These are phyloP conservation scores for Colletotrichum filicis DNA, from an alignment of 2,329 filamentous ascomycete species.

Conservation along the genomic window DNA sequence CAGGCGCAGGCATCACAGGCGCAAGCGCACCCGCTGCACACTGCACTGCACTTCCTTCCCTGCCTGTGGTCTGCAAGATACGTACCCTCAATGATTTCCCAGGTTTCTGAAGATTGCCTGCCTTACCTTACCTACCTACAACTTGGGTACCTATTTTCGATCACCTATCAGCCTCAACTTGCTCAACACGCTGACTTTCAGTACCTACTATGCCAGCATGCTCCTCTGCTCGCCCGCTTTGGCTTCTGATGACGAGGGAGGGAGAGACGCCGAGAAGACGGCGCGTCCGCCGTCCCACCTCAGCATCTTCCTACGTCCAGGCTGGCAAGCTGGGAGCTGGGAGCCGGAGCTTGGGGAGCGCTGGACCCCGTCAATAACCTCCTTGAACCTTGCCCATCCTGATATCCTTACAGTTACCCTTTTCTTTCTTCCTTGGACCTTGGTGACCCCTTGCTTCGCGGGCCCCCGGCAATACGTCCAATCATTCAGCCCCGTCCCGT, in stretches of 20 bases:
- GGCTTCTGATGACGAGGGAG: slow-evolving; percentile 7
- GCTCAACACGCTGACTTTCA: not conserved
- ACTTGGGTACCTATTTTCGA: not conserved
- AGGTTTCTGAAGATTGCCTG: not conserved
- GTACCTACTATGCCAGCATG: no score
- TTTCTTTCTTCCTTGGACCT: not conserved
- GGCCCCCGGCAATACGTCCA: not conserved
- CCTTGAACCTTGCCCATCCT: slow-evolving; percentile 10
- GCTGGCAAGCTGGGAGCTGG: not conserved
- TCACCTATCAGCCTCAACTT: not conserved
- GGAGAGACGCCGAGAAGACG: slow-evolving; percentile 27
- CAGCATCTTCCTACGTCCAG: not conserved
- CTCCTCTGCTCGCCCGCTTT: not conserved
- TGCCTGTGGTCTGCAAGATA: not conserved
- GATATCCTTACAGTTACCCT: not conserved
- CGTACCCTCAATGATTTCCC: not conserved
- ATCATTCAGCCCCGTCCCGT: not conserved
- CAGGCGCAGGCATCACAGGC: slow-evolving; percentile 11
- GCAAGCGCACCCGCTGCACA: slow-evolving; percentile 6
- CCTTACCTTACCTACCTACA: not conserved
- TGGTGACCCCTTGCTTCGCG: slow-evolving; percentile 5
- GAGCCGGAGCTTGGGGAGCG: slow-evolving; percentile 11
- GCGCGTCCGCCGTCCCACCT: slow-evolving; percentile 15
- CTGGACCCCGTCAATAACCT: slow-evolving; percentile 16
- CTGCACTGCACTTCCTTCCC: not conserved